These are phyloP conservation scores for Oxytropis ochrocephala DNA, from an alignment of 306 rosid species.

Conservation along the genomic window DNA sequence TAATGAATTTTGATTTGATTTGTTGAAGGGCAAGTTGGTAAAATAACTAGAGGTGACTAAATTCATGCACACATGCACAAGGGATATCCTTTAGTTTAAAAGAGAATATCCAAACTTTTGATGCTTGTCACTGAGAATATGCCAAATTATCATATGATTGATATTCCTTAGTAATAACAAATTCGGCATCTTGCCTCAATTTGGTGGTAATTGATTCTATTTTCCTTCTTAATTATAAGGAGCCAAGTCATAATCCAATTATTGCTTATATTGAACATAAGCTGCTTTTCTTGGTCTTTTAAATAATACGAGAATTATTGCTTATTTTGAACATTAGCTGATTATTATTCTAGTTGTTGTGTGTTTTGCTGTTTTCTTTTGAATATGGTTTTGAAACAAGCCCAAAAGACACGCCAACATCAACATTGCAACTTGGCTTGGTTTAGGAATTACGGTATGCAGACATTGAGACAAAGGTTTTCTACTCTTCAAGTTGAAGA, in stretches of 20 bases:
- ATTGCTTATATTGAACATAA: too few species aligned
- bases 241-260: neutral
- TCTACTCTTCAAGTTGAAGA: neutral
- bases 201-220: neutral
- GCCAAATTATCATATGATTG: slow-evolving; percentile 35
- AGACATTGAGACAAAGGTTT: neutral
- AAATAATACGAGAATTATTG: neutral
- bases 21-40: slow-evolving; percentile 17
- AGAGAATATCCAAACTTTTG: slow-evolving; percentile 67
- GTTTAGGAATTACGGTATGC: neutral
- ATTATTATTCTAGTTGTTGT: neutral
- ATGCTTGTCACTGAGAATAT: slow-evolving; percentile 53
- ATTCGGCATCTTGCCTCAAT: slow-evolving; percentile 17
- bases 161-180: slow-evolving; percentile 16
- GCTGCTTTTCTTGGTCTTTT: too few species aligned
- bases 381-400: neutral
- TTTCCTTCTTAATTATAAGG: neutral
- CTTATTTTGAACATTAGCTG: neutral
- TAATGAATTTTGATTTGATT: neutral
- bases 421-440: neutral
- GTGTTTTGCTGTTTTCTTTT: neutral
- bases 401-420: neutral
- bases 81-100: slow-evolving; percentile 35
- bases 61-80: neutral
- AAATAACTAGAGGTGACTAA: neutral